Base-by-base conservation (phyloP, 441 rosid species). In the Erodium texanum region DNA sequence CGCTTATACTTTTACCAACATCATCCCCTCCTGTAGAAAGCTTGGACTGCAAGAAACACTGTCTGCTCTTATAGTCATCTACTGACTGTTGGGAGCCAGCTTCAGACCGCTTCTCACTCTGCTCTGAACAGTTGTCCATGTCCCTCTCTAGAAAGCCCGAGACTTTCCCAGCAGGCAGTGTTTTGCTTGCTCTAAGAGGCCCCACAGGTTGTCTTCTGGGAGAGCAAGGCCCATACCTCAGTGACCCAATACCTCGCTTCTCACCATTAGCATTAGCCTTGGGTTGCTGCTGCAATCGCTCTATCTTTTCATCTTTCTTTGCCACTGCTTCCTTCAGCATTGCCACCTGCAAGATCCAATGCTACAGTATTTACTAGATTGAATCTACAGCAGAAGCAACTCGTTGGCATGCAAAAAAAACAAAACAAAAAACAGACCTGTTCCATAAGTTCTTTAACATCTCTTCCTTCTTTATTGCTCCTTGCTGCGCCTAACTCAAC, bases 401-500 rank as follows among this genome's bases (percentile, higher is more conserved):
- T 8, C 62, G 22, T 20, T 20, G 3, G 62, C 23, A 58, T 65
- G 24, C 18, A 52, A 68, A 5, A 12, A 8, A 62, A 74, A 10
- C 4, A 16, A 52, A 68, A 5, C 8, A 8, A 62, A 74, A 10
- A 7, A 16, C 14, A 18, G 68, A 90, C 96, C 92, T 94, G 99
- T 67, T 89, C 93, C 96, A 91, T 87, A 71, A 94, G 89, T 73
- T 89, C 97, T 81, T 83, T 85, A 56, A 89, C 84, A 74, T 89
- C 97, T 80, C 90, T 82, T 56, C 99, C 96, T 67, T 88, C 98
- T 78, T 81, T 88, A 64, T 78, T 91, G 81, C 86, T 89, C 74
- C 79, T 73, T 19, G 96, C 97, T 65, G 99, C 94, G 32, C 99
- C 99, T 24, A 94, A 79, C 81, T 94, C 99, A 62, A 94, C 90